A percentile compares a stretch with the other conserved stretches of the same genome.
phyloP scores from a whole-genome alignment of 1,284 basidiomycete species.

The Dichomitus squalens region DNA sequence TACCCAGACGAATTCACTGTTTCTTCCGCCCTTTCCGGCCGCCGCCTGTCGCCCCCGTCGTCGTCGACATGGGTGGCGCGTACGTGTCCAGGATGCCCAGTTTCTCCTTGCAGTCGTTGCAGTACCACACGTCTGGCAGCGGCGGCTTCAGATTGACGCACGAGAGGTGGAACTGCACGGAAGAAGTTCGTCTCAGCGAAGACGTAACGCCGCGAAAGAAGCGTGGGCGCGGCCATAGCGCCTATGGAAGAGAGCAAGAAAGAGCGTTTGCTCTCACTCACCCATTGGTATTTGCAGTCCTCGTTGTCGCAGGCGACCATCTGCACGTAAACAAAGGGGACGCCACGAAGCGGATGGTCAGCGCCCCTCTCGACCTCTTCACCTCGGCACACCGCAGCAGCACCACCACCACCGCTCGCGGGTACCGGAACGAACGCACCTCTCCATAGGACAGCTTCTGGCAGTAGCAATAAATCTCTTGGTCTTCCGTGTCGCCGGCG shows the following conservation, averaged over 20 bases:
- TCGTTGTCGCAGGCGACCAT: constrained; percentile 75
- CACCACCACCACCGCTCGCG: background rate
- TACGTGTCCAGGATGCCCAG: constrained; percentile 16
- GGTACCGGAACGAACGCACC: constrained; percentile 36
- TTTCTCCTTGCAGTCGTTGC: constrained; percentile 49
- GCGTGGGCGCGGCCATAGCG: background rate
- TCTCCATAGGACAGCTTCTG: constrained; percentile 67
- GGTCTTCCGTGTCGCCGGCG: constrained; percentile 52
- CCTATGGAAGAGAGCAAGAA: background rate
- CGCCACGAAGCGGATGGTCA: constrained; percentile 2
- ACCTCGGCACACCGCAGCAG: background rate
- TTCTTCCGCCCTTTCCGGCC: constrained; percentile 37
- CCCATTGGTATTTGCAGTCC: constrained; percentile 75
- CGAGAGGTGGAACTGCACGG: constrained; percentile 60
- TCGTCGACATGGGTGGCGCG: constrained; percentile 18
- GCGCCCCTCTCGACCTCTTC: constrained; percentile 8
- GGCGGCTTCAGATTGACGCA: constrained; percentile 63
- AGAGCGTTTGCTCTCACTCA: constrained; percentile 39
- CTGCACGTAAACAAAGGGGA: constrained; percentile 31
- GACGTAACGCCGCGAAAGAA: background rate
- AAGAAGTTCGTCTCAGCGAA: background rate
- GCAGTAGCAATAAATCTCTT: constrained; percentile 66
- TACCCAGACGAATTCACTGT: constrained; percentile 18
- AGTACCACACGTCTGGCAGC: constrained; percentile 64
- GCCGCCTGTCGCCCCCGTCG: constrained; percentile 14